phyloP scores from a whole-genome alignment of 139 green algal species.

The Ettlia oleoabundans region DNA sequence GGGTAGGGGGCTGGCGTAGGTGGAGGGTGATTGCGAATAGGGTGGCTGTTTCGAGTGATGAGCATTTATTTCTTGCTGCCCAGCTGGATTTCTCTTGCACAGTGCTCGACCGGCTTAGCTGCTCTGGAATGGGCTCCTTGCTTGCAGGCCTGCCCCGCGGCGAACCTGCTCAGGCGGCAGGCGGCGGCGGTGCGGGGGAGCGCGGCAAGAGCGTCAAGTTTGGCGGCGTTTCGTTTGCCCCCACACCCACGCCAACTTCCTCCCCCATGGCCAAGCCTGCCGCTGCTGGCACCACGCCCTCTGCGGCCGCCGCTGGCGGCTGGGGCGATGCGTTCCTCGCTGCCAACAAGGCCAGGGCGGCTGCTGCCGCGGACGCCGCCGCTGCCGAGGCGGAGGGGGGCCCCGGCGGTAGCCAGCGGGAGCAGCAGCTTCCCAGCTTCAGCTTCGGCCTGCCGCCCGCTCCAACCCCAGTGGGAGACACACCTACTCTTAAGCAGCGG shows the following conservation, averaged over 20 bases:
- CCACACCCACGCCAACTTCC: neutral
- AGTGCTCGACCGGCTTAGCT: neutral
- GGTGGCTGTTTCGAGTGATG: too few species aligned
- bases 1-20: neutral
- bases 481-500: constrained; percentile 12
- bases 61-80: too few species aligned
- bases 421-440: neutral
- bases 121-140: neutral
- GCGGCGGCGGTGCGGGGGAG: constrained; percentile 1
- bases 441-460: constrained; percentile 18
- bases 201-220: constrained; percentile 28
- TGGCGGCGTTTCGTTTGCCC: constrained; percentile 36
- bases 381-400: neutral
- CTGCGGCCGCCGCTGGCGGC: neutral
- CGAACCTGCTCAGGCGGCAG: neutral
- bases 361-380: neutral
- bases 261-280: neutral
- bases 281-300: too few species aligned
- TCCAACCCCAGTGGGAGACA: neutral
- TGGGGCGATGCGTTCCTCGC: constrained; percentile 25
- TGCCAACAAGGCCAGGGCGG: neutral
- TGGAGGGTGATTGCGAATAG: too few species aligned
- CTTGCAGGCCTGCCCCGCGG: constrained; percentile 17
- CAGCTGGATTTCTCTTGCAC: too few species aligned
- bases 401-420: neutral